These are phyloP conservation scores for Cryptococcus sp. DNA, from an alignment of 1,284 basidiomycete species.

Conservation along the genomic window DNA sequence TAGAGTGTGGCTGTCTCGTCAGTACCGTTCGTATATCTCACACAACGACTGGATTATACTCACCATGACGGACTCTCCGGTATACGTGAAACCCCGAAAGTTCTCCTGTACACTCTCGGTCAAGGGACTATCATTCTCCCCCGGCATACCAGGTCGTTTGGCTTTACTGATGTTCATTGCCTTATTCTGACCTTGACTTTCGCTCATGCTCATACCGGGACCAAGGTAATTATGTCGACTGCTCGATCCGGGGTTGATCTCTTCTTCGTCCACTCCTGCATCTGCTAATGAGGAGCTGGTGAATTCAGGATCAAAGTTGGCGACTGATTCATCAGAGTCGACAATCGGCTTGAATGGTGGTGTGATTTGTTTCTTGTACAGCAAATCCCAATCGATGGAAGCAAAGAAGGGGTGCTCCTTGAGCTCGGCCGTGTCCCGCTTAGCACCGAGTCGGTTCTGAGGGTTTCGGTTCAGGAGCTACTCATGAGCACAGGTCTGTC, in stretches of 20 bases:
- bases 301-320: conserved; percentile 98
- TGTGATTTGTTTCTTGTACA: conserved; percentile 84
- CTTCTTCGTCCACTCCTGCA: conserved; percentile 59
- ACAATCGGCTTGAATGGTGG: conserved; percentile 98
- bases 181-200: conserved; percentile 10
- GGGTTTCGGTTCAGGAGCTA: conserved; percentile 97
- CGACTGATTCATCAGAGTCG: conserved; percentile 95
- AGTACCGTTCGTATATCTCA: conserved; percentile 39
- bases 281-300: conserved; percentile 54
- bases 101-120: conserved; percentile 90
- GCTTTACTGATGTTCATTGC: conserved; percentile 41
- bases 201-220: conserved; percentile 41
- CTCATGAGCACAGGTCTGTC: neutral
- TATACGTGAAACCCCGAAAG: conserved; percentile 86
- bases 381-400: conserved; percentile 81
- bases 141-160: conserved; percentile 39
- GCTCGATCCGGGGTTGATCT: conserved; percentile 21
- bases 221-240: conserved; percentile 44
- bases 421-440: conserved; percentile 85
- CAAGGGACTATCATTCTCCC: conserved; percentile 62
- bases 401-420: conserved; percentile 97
- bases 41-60: conserved; percentile 12
- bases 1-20: conserved; percentile 41
- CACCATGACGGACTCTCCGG: conserved; percentile 67
- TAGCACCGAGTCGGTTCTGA: conserved; percentile 88